Base-by-base conservation (phyloP, 2,329 filamentous ascomycete genomes). In the Leptographium lundbergii region DNA sequence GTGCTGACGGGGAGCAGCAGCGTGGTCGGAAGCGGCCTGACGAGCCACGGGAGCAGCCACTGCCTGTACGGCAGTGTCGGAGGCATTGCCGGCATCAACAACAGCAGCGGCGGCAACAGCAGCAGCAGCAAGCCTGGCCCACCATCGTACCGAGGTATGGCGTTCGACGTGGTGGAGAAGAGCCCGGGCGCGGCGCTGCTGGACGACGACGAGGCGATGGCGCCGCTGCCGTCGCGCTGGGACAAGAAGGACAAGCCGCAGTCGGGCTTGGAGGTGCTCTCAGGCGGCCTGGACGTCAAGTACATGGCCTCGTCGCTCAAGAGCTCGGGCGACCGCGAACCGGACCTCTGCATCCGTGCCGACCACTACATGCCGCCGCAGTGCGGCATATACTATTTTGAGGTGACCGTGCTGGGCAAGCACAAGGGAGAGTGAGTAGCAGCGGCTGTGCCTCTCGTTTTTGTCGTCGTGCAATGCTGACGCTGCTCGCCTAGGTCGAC, bases 341-440 rank as follows among this genome's bases (percentile, higher is more conserved):
- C 88, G 67, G 94, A 97, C 69, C 89, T 90, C 22, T 90, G 85
- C 42, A 84, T 96, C 60, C 84, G 94, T 59, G 83, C 91, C 32
- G 88, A 99, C 70, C 79, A 91, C 69, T 82, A 85, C 55, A 96
- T 97, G 84, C 91, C 94, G 4, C 79, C 84, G 42, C 87, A 95
- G 67, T 94, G 89, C 65, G 94, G 94, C 2, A 86, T 99, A 61
- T 99, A 96, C 71, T 99, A 99, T 70, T 99, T 85, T 68, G 94
- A 99, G 69, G 78, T 87, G 27, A 73, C 73, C 19, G 74, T 84
- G 54, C 60, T 80, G 29, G 72, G 74, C 19, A 76, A 73, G 57
- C 80, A 77, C 66, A 72, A 73, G 63, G 78, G 81, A 51, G 81
- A 83, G 79, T 83, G 73, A 58, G 80, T 77, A 36, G n/a, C 36